A percentile compares a stretch with the other conserved stretches of the same genome.
These are phyloP conservation scores for Lycium barbarum DNA, from an alignment of 257 asterid species.

Conservation along the genomic window DNA sequence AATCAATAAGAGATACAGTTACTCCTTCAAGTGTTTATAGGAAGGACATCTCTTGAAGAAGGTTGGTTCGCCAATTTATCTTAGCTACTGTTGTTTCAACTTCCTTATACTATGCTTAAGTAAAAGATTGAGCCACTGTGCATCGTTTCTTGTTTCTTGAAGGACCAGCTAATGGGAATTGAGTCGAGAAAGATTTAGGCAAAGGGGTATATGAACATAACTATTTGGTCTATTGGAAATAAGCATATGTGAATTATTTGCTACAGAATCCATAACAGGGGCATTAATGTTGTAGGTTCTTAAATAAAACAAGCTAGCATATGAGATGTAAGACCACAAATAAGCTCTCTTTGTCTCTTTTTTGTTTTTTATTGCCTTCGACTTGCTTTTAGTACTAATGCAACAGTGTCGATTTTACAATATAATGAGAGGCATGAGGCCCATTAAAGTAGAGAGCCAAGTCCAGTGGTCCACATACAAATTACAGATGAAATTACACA, in stretches of 20 bases:
- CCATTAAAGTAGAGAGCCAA: constrained; percentile 21
- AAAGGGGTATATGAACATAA: background rate
- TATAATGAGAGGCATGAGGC: background rate
- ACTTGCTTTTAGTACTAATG: background rate
- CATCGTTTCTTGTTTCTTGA: too few relatives aligned
- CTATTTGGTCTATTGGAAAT: background rate
- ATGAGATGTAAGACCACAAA: background rate
- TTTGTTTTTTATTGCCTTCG: background rate
- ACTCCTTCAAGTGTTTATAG: too few relatives aligned
- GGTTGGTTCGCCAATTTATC: too few relatives aligned
- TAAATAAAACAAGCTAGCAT: background rate
- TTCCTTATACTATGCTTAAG: too few relatives aligned
- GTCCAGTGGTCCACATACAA: constrained; percentile 5
- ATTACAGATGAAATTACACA: background rate
- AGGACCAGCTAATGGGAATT: too few relatives aligned
- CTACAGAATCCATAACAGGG: background rate
- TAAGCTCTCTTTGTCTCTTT: background rate
- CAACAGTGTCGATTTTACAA: background rate
- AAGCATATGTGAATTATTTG: background rate
- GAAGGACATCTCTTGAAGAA: too few relatives aligned
- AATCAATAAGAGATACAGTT: too few relatives aligned
- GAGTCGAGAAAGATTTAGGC: too few relatives aligned
- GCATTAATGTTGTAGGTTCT: background rate
- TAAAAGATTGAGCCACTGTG: too few relatives aligned
- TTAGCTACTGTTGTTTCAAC: too few relatives aligned